Conservation (phyloP, 2,329 filamentous ascomycete genomes). For the Setomelanomma holmii region DNA sequence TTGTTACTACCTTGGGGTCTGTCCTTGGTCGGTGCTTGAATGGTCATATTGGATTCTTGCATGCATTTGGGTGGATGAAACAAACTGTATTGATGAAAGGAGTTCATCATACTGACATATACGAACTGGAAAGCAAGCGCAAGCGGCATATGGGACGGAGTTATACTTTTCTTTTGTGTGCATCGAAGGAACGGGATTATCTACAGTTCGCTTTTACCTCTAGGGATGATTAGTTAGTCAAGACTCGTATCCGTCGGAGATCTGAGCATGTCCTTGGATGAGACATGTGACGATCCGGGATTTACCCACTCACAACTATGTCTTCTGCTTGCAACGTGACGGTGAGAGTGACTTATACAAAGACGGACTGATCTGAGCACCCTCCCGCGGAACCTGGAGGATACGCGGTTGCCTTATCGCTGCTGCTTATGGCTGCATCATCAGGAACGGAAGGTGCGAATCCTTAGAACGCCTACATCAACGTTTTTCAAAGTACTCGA, state of each 20-base stretch:
- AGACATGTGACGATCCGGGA: slow-evolving; percentile 36
- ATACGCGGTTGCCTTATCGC: background rate
- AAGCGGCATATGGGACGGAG: slow-evolving; percentile 29
- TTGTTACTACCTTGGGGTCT: slow-evolving; percentile 35
- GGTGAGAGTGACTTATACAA: too few species aligned
- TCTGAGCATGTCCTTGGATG: slow-evolving; percentile 19
- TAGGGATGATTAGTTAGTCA: slow-evolving; percentile 51
- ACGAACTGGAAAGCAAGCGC: slow-evolving; percentile 20
- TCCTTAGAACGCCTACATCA: background rate
- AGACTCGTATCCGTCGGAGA: slow-evolving; percentile 50
- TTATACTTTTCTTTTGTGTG: slow-evolving; percentile 19
- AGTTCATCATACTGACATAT: slow-evolving; percentile 25
- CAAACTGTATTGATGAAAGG: slow-evolving; percentile 33
- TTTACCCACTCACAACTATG: slow-evolving; percentile 46
- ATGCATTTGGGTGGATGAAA: slow-evolving; percentile 24
- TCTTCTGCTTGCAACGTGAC: slow-evolving; percentile 16
- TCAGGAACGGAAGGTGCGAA: slow-evolving; percentile 10
- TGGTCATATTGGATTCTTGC: slow-evolving; percentile 10
- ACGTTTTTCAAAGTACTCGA: background rate
- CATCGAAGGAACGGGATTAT: slow-evolving; percentile 28
- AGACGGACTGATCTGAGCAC: background rate
- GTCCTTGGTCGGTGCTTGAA: slow-evolving; percentile 12
- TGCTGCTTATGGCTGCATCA: background rate
- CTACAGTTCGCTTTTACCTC: slow-evolving; percentile 31
- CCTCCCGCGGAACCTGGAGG: background rate